Percentiles rank a stretch among this genome's conserved stretches.
Conservation (phyloP, 495 filamentous ascomycete genomes). For the Podospora tetraspora region DNA sequence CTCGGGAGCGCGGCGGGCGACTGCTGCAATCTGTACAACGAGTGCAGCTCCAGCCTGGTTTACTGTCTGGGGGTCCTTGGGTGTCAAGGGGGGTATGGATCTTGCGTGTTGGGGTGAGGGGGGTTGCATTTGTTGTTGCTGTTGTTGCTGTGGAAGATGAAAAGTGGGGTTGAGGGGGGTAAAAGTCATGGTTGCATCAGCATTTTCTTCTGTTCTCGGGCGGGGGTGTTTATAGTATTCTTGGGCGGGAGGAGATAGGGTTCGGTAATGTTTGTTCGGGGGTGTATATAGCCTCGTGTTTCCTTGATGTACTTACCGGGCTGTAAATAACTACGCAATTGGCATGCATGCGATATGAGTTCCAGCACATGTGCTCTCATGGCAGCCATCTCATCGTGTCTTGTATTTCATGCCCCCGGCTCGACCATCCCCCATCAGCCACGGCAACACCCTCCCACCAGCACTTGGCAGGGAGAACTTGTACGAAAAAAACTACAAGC, state of each 20-base stretch:
- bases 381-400: too few species aligned
- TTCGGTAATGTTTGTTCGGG: not conserved
- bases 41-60: constrained; percentile 27
- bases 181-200: not conserved
- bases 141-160: not conserved
- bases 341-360: not conserved
- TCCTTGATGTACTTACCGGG: not conserved
- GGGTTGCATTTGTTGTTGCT: not conserved
- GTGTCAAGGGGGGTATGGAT: constrained; percentile 26
- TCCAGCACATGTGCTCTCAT: too few species aligned
- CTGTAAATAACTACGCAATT: not conserved
- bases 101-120: constrained; percentile 16
- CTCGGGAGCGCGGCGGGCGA: constrained; percentile 30
- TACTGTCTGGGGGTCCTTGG: constrained; percentile 24
- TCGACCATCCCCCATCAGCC: too few species aligned
- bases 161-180: not conserved
- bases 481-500: not conserved
- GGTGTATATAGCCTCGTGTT: not conserved
- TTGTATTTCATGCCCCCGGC: too few species aligned
- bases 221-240: too few species aligned
- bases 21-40: constrained; percentile 33
- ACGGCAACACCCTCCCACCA: not conserved
- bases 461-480: not conserved
- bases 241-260: not conserved
- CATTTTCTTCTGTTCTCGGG: not conserved